Base-by-base conservation (phyloP, 2,329 filamentous ascomycete species). In the Grosmannia huntii region DNA sequence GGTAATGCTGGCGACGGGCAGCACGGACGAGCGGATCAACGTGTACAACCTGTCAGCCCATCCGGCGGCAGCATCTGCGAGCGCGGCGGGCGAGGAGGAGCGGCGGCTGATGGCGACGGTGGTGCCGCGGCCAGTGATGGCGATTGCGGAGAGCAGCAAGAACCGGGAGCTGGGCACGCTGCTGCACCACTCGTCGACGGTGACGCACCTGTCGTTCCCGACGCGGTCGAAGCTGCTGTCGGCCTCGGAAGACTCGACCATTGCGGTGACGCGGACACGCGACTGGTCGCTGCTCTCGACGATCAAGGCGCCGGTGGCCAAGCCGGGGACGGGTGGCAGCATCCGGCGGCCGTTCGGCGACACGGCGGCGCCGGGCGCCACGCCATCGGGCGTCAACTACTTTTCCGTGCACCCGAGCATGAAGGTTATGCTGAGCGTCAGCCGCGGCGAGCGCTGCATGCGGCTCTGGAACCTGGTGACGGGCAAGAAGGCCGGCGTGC, bases 401-500 rank as follows among this genome's bases (percentile, higher is more conserved):
- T 95, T 99, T 70, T 90, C 92, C 2, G 87, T 99, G 28, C 94
- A 99, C 69, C 92, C 94, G 0, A 95, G 89, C 70, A 89, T 95
- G 81, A 97, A 96, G 74, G 76, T 99, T 55, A 96, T 97, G 89
- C 83, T 99, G 60, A 95, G 84, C 65, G 90, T 97, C 10, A 87
- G 89, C 64, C 89, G 86, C 66, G 90, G 90, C 63, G 94, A 99
- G 74, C 85, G 84, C 63, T 90, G 86, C 67, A 95, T 99, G 88
- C 78, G 94, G 63, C 72, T 97, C 63, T 99, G 94, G 94, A 97
- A 99, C 68, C 71, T 99, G 62, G 90, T 97, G 63, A 97, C 92
- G 3, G 94, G 91, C 19, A 95, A 92, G 75, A 96, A 96, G 74
- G 91, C 91, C 0, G 90, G 91, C 33, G 91, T 96, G 56, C 74